phyloP scores from a whole-genome alignment of 768 basidiomycete species.

The Naganishia vaughanmartiniae region DNA sequence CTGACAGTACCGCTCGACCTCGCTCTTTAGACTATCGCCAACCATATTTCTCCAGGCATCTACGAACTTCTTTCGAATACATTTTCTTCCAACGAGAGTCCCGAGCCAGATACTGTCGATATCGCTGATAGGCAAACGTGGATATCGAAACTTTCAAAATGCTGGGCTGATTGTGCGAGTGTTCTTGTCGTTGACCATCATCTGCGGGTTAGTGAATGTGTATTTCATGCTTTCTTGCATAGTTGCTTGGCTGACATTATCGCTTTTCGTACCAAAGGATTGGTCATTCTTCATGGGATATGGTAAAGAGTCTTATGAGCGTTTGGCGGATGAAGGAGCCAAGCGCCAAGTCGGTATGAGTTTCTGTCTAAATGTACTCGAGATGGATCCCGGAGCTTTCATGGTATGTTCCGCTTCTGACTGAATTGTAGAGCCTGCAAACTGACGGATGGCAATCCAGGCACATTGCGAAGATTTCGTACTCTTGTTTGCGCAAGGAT shows the following conservation, averaged over 20 bases:
- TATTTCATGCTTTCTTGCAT: slow-evolving; percentile 9
- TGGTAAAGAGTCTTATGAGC: slow-evolving; percentile 60
- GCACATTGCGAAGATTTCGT: slow-evolving; percentile 58
- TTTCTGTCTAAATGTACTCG: slow-evolving; percentile 56
- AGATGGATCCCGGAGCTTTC: slow-evolving; percentile 65
- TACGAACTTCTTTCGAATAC: slow-evolving; percentile 60
- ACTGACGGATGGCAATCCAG: slow-evolving; percentile 49
- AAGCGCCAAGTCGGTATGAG: slow-evolving; percentile 64
- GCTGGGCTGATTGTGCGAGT: slow-evolving; percentile 70
- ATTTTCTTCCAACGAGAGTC: slow-evolving; percentile 49
- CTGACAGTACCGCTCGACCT: slow-evolving; percentile 20
- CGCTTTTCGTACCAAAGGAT: slow-evolving; percentile 53
- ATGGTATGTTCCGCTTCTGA: slow-evolving; percentile 53
- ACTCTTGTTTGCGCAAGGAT: slow-evolving; percentile 58
- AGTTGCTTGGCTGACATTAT: neutral
- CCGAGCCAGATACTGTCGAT: slow-evolving; percentile 34
- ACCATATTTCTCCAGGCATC: slow-evolving; percentile 59
- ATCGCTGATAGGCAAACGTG: slow-evolving; percentile 47
- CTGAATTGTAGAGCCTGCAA: neutral
- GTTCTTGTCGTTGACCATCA: slow-evolving; percentile 61
- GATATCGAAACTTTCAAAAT: slow-evolving; percentile 64
- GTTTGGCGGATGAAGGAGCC: slow-evolving; percentile 59
- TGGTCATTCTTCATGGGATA: slow-evolving; percentile 64
- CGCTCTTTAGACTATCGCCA: slow-evolving; percentile 57
- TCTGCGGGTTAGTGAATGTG: slow-evolving; percentile 52